Evolutionary conservation across 1,284 basidiomycete species (phyloP), one percentile per base, ranked within the genome.

Genomic region (Leccinum brunneo-olivaceum): DNA sequence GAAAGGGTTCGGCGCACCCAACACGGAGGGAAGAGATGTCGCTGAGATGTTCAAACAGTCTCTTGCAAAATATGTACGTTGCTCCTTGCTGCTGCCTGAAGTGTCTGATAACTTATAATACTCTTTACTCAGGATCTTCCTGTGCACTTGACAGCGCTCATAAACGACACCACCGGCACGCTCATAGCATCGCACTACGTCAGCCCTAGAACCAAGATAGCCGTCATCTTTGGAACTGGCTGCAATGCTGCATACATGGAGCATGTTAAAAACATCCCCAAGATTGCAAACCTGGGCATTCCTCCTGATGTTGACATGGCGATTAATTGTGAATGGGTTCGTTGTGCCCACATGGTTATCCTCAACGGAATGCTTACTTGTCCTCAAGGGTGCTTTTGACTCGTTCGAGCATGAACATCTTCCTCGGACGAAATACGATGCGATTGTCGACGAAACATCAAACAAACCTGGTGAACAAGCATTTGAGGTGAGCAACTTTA

Each of bases 181-280:
- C 79, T 98, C 27, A 93, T 98, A 54, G 95, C 95, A 6, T 97
- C 93, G 6, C 87, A 91, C 70, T 98, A 98, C 57, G 93, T 98
- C 53, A 89, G 91, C 61, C 86, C 89, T 2, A 71, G 69, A 54
- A 96, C 94, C 30, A 87, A 88, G 62, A 95, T 97, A 52, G 94
- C 91, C 2, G 87, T 90, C 62, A 98, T 98, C 61, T 96, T 98
- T 56, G 96, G 95, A 29, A 98, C 95, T 2, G 95, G 95, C 1
- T 98, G 95, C 64, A 98, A 98, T 64, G 96, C 95, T 0, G 95
- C 95, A 5, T 95, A 94, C 62, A 92, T 93, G 88, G 95, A 98
- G 65, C 82, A 84, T 48, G 78, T 94, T 15, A 67, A 67, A 27
- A 72, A 79, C 48, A 84, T 88, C 34, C 77, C 79, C 39, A 91